A percentile compares a stretch with the other conserved stretches of the same genome.
Conservation (phyloP, 2,329 filamentous ascomycete species). For the Allantophomopsis cytisporea region DNA sequence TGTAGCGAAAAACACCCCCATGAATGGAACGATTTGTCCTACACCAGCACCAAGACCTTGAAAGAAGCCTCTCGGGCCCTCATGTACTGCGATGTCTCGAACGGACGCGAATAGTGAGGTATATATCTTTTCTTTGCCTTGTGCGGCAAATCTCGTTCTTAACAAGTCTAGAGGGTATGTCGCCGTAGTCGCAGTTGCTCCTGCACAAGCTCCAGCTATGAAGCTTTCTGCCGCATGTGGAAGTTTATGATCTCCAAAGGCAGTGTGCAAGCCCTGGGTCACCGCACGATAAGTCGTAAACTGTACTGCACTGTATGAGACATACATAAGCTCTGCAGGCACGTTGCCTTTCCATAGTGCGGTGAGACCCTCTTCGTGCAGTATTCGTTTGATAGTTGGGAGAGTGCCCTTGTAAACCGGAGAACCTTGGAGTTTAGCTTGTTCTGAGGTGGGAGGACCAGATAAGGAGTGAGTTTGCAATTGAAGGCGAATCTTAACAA, state of each 20-base stretch:
- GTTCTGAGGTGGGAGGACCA: conserved; percentile 48
- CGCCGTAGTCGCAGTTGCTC: conserved; percentile 64
- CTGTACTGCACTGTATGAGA: conserved; percentile 79
- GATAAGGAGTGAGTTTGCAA: conserved; percentile 72
- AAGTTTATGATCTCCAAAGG: conserved; percentile 26
- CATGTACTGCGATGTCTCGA: conserved; percentile 56
- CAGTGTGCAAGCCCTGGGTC: conserved; percentile 44
- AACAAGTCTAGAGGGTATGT: conserved; percentile 93
- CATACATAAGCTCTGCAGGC: conserved; percentile 86
- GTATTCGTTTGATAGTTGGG: conserved; percentile 62
- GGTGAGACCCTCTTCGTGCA: conserved; percentile 68
- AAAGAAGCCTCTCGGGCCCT: conserved; percentile 75
- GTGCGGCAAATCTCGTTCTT: conserved; percentile 90
- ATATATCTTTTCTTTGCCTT: conserved; percentile 75
- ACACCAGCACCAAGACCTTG: conserved; percentile 72
- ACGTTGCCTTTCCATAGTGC: conserved; percentile 97
- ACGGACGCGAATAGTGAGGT: conserved; percentile 54
- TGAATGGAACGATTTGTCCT: conserved; percentile 84
- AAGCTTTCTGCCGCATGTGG: conserved; percentile 66
- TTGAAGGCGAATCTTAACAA: conserved; percentile 95
- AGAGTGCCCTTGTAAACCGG: conserved; percentile 62
- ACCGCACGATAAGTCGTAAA: conserved; percentile 77
- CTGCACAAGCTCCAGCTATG: conserved; percentile 69
- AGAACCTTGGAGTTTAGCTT: conserved; percentile 24
- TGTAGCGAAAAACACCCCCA: conserved; percentile 88